Percentiles rank a stretch among this genome's conserved stretches.
Conservation (phyloP, 73 alveolate species). For the Blepharisma japonicum region DNA sequence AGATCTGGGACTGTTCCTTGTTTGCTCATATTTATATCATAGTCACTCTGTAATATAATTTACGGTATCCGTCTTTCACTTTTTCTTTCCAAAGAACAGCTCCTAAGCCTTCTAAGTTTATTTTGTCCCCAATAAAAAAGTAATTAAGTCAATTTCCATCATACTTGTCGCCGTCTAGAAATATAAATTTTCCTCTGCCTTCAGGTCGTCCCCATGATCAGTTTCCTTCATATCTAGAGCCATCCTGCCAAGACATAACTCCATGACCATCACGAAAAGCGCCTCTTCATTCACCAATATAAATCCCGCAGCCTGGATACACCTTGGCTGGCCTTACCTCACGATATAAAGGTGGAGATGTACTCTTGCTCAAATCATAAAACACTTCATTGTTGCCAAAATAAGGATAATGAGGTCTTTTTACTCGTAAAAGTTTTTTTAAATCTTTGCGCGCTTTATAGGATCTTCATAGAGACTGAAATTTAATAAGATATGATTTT, state of each 20-base stretch:
- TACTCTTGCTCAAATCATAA: background rate
- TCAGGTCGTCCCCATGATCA: slow-evolving; percentile 36
- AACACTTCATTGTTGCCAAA: background rate
- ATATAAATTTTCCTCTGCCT: slow-evolving; percentile 49
- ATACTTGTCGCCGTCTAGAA: slow-evolving; percentile 8
- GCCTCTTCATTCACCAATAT: slow-evolving; percentile 24
- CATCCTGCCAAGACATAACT: slow-evolving; percentile 44
- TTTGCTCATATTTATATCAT: background rate
- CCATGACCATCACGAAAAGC: slow-evolving; percentile 46
- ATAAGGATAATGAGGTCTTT: slow-evolving; percentile 10
- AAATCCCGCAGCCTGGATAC: background rate
- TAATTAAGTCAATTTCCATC: background rate
- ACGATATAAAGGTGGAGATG: background rate
- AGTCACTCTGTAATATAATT: background rate
- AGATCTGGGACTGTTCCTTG: slow-evolving; percentile 17
- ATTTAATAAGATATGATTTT: background rate
- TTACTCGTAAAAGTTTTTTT: background rate
- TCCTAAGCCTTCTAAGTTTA: background rate
- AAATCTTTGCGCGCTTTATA: background rate
- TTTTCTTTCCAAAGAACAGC: slow-evolving; percentile 21
- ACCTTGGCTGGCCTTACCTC: background rate
- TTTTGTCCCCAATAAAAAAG: background rate
- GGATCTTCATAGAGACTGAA: background rate
- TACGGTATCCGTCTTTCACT: background rate
- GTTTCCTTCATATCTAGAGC: slow-evolving; percentile 44